Percentiles rank a stretch among this genome's conserved stretches.
phyloP scores from a whole-genome alignment of 1,284 basidiomycete genomes.

The Cutaneotrichosporon daszewskae region DNA sequence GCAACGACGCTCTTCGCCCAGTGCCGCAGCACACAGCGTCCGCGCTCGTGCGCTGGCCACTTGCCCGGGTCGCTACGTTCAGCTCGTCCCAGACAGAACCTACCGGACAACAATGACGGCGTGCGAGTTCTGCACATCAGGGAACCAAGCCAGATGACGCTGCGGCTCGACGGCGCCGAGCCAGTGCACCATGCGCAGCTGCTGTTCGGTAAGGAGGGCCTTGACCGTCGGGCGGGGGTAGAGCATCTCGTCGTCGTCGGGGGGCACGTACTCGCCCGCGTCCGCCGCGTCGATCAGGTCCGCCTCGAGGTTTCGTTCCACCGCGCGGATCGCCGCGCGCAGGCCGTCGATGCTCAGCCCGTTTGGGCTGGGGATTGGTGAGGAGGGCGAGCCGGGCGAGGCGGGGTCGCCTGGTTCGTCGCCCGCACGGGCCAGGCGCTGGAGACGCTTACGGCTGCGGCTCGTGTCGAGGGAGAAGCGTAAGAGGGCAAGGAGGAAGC shows the following conservation, averaged over 20 bases:
- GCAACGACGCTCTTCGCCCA: constrained; percentile 27
- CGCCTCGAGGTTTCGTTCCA: constrained; percentile 34
- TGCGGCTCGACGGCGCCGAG: constrained; percentile 30
- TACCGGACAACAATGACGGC: constrained; percentile 40
- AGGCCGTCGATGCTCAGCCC: constrained; percentile 28
- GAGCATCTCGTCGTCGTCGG: constrained; percentile 1
- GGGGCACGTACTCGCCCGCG: constrained; percentile 1
- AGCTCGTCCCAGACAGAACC: constrained; percentile 6
- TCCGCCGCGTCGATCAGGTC: constrained; percentile 29
- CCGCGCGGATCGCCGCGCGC: constrained; percentile 27
- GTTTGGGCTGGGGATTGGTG: constrained; percentile 1
- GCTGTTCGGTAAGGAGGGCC: constrained; percentile 27
- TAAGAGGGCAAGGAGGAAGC: constrained; percentile 47
- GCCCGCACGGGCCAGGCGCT: constrained; percentile 30
- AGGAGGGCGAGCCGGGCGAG: neutral
- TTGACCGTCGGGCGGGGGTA: constrained; percentile 10
- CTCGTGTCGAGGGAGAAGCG: constrained; percentile 33
- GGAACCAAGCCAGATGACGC: constrained; percentile 41
- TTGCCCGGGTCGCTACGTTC: constrained; percentile 26
- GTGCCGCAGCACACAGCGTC: constrained; percentile 32
- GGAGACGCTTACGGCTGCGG: constrained; percentile 28
- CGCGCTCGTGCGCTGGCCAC: constrained; percentile 36
- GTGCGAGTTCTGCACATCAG: constrained; percentile 39
- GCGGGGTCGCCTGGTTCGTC: neutral
- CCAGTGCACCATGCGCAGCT: constrained; percentile 36